A percentile compares a stretch with the other conserved stretches of the same genome.
Evolutionary conservation across 371 early-diverging fungal species (phyloP).

Genomic region (Zychaea mexicana): DNA sequence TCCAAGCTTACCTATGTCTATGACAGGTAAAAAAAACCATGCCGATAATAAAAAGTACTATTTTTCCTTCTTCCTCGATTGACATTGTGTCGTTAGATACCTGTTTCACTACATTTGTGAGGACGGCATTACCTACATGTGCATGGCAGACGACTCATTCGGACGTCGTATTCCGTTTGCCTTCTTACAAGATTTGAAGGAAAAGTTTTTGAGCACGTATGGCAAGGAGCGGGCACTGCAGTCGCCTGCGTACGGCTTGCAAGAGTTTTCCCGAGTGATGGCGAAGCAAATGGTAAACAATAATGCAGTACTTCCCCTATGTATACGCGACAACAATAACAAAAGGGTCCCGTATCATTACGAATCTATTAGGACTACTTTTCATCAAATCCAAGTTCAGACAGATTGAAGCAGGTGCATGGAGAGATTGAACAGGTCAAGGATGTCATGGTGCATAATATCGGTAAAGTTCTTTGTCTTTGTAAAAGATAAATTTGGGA

Average conservation of each 20-base stretch:
- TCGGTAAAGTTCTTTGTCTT: too few species aligned
- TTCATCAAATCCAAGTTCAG: constrained; percentile 73
- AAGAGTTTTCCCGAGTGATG: constrained; percentile 81
- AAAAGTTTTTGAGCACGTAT: constrained; percentile 65
- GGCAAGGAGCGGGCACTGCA: constrained; percentile 56
- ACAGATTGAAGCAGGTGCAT: constrained; percentile 81
- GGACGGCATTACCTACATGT: constrained; percentile 82
- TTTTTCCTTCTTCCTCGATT: neutral
- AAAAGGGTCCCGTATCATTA: neutral
- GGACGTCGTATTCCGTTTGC: constrained; percentile 90
- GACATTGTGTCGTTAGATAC: constrained; percentile 51
- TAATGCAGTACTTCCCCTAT: neutral
- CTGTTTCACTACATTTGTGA: constrained; percentile 89
- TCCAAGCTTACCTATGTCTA: constrained; percentile 91
- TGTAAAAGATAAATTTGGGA: too few species aligned
- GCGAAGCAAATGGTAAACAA: constrained; percentile 76
- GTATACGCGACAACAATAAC: neutral
- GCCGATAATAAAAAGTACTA: neutral
- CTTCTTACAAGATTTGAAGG: constrained; percentile 83
- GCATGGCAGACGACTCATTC: constrained; percentile 89
- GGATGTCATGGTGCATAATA: constrained; percentile 94
- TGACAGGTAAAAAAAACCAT: constrained; percentile 63
- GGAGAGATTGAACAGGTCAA: constrained; percentile 92
- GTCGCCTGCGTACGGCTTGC: constrained; percentile 77
- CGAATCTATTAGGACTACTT: constrained; percentile 62